Evolutionary conservation across 805 yeast species (phyloP).

Genomic region (Schwanniomyces yamadae): DNA sequence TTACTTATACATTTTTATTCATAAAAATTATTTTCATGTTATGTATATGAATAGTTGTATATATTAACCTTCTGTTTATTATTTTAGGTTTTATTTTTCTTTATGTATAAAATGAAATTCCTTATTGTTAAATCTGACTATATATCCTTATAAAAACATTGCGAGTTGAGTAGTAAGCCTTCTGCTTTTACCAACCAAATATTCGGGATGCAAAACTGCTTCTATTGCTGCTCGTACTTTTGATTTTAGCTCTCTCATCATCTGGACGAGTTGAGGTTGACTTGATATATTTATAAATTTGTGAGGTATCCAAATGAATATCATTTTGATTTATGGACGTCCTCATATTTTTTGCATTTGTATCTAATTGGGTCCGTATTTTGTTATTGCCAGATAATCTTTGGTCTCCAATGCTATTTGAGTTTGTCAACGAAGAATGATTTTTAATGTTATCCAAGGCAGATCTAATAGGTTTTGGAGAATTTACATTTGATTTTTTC

Average conservation of each 20-base stretch:
- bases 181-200: conserved; percentile 41
- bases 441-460: no score
- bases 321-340: not conserved
- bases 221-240: not conserved
- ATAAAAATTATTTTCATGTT: conserved; percentile 1
- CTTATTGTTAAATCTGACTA: no score
- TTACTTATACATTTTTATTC: conserved; percentile 1
- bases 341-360: no score
- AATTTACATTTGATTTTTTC: conserved; percentile 9
- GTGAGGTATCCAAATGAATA: conserved; percentile 12
- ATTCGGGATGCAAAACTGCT: conserved; percentile 26
- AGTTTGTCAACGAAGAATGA: no score
- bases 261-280: conserved; percentile 1
- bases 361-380: no score
- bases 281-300: conserved; percentile 14
- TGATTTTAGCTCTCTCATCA: not conserved
- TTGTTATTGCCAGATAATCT: no score
- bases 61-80: conserved; percentile 5
- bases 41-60: conserved; percentile 7
- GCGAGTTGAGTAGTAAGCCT: no score
- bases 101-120: no score
- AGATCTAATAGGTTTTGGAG: no score
- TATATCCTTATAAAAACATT: no score
- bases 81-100: not conserved
- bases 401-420: no score